These are phyloP conservation scores for Cystoisospora suis DNA, from an alignment of 169 alveolate species.

Conservation along the genomic window DNA sequence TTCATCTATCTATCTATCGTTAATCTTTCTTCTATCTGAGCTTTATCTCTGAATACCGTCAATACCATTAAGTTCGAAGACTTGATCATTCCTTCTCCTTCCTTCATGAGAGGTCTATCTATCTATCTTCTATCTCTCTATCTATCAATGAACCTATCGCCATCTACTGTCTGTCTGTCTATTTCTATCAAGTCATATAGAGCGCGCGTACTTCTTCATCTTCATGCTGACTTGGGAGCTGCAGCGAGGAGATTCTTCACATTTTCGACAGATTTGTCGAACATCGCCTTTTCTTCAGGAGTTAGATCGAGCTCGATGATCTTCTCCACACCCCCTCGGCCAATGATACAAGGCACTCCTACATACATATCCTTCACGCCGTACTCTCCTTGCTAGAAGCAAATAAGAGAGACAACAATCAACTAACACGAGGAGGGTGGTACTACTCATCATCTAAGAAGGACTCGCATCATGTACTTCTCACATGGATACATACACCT, in stretches of 20 bases:
- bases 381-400: constrained; percentile 70
- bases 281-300: constrained; percentile 36
- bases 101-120: no score
- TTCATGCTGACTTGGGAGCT: constrained; percentile 37
- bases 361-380: constrained; percentile 77
- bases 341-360: constrained; percentile 83
- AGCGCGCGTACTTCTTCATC: not conserved
- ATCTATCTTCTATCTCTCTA: no score
- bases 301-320: constrained; percentile 74
- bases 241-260: constrained; percentile 45
- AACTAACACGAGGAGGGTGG: not conserved
- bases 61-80: no score
- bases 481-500: not conserved
- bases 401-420: not conserved
- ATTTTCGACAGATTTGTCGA: constrained; percentile 52
- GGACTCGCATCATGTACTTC: no score
- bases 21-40: no score
- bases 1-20: no score
- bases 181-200: not conserved
- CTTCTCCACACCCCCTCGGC: constrained; percentile 78
- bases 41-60: no score
- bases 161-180: not conserved
- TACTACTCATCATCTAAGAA: no score
- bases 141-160: no score
- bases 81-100: no score